Percentiles rank a stretch among this genome's conserved stretches.
These are phyloP conservation scores for Puccinia novopanici DNA, from an alignment of 1,284 basidiomycete species.

Conservation along the genomic window DNA sequence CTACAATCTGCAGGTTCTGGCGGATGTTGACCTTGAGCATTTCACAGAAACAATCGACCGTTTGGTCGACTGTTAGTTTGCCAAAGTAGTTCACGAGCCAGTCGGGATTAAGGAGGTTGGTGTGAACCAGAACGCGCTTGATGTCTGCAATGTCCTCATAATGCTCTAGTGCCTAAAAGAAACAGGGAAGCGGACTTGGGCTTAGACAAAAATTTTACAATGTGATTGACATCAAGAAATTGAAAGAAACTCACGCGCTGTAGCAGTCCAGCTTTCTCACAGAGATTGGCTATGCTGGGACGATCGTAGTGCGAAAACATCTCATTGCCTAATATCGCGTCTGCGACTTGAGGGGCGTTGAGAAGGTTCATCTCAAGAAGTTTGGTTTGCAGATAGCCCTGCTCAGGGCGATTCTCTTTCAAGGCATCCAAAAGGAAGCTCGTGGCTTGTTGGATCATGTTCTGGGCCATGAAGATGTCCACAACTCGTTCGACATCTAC, in stretches of 20 bases:
- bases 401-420: conserved; percentile 98
- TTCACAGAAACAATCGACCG: conserved; percentile 92
- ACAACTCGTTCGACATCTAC: conserved; percentile 93
- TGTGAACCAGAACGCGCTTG: conserved; percentile 96
- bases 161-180: conserved; percentile 84
- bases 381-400: conserved; percentile 92
- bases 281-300: conserved; percentile 94
- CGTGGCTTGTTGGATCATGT: conserved; percentile 99
- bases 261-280: conserved; percentile 94
- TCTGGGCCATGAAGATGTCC: conserved; percentile 99
- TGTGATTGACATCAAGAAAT: neutral
- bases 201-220: conserved; percentile 1
- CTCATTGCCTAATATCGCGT: conserved; percentile 97
- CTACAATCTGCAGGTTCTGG: conserved; percentile 93
- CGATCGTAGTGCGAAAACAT: conserved; percentile 98
- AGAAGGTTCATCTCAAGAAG: conserved; percentile 97
- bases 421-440: conserved; percentile 98
- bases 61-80: conserved; percentile 96
- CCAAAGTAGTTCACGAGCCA: conserved; percentile 99
- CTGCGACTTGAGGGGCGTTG: conserved; percentile 96
- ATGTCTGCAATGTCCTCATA: conserved; percentile 97
- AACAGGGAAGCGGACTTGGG: neutral
- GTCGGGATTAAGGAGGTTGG: conserved; percentile 82
- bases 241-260: conserved; percentile 65
- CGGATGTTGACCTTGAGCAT: conserved; percentile 97